Evolutionary conservation across 768 basidiomycete species (phyloP).

Genomic region (Hortiboletus flavorubellus): DNA sequence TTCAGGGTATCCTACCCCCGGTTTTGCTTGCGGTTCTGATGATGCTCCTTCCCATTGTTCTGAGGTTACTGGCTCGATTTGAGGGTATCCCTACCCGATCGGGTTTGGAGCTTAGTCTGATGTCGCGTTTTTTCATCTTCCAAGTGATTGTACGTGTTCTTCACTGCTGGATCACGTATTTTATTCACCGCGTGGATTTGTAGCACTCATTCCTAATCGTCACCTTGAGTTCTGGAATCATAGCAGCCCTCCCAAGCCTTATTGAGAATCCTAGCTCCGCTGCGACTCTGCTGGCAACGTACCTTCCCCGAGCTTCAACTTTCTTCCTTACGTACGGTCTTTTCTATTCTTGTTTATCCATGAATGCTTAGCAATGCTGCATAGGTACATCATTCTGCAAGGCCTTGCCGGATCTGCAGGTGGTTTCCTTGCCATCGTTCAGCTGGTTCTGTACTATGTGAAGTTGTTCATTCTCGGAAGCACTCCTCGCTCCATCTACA

Average conservation of each 20-base stretch:
- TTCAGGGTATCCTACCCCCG: conserved; percentile 86
- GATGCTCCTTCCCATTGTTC: conserved; percentile 82
- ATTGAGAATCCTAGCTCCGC: conserved; percentile 65
- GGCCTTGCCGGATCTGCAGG: conserved; percentile 77
- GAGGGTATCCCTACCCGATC: conserved; percentile 89
- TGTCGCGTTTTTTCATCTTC: conserved; percentile 92
- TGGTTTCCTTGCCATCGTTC: conserved; percentile 75
- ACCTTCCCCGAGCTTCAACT: conserved; percentile 79
- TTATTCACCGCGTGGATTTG: neutral
- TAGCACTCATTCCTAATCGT: conserved; percentile 95
- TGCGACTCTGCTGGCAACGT: conserved; percentile 67
- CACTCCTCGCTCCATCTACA: conserved; percentile 82
- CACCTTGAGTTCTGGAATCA: conserved; percentile 79
- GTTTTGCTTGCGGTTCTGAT: conserved; percentile 86
- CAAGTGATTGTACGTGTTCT: conserved; percentile 72
- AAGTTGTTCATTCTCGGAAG: conserved; percentile 85
- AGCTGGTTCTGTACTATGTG: conserved; percentile 83
- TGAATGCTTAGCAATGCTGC: neutral
- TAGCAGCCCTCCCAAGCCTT: conserved; percentile 63
- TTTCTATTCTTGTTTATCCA: neutral
- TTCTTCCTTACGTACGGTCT: conserved; percentile 80
- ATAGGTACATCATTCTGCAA: conserved; percentile 73
- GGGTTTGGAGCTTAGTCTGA: conserved; percentile 83
- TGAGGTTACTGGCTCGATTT: conserved; percentile 76
- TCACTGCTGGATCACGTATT: neutral